Evolutionary conservation across 345 rosid species (phyloP), one percentile per base, ranked within the genome.

Genomic region (Brassica carinata): DNA sequence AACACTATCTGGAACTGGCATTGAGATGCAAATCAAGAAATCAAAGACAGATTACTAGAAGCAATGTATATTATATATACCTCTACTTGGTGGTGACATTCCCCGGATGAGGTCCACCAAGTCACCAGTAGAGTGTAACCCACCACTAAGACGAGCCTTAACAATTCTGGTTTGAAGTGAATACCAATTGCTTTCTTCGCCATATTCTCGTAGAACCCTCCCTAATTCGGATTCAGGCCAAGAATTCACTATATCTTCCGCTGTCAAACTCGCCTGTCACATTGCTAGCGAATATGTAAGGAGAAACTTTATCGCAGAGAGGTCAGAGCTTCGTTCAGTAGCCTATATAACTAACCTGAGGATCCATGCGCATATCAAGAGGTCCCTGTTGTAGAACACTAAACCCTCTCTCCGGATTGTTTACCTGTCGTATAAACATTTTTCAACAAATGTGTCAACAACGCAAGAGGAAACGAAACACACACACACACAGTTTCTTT

Each of bases 321-420:
- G 67, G 45, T 58, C 64, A 69, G n/a, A 51, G 40, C 10, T 40
- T 40, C 1, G 2, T 29, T 58, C 18, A 51, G 43, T n/a, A 0
- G 15, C 3, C 15, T 18, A 2, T 5, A 38, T 19, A 43, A 69
- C 71, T 26, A 71, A 92, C 98, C 91, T 87, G 92, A 76, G 98
- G 94, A 86, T 95, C 98, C 96, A 95, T 95, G 1, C 97, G 87
- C 99, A 95, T 95, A 67, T 95, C 99, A 80, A 95, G 99, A 77
- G 99, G 99, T 48, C 99, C 98, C 45, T 90, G 76, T 40, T 83
- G 86, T 75, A 91, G 92, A 34, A 90, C 88, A 36, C 98, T 89
- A 85, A 95, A 95, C 63, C 99, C 99, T 85, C 99, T 85, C 38
- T 85, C 87, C 0, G 99, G 93, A 87, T 87, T 88, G 87, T 95